Evolutionary conservation across 2,329 filamentous ascomycete genomes (phyloP), one percentile per base, ranked within the genome.

Genomic region (Fusarium sororula): DNA sequence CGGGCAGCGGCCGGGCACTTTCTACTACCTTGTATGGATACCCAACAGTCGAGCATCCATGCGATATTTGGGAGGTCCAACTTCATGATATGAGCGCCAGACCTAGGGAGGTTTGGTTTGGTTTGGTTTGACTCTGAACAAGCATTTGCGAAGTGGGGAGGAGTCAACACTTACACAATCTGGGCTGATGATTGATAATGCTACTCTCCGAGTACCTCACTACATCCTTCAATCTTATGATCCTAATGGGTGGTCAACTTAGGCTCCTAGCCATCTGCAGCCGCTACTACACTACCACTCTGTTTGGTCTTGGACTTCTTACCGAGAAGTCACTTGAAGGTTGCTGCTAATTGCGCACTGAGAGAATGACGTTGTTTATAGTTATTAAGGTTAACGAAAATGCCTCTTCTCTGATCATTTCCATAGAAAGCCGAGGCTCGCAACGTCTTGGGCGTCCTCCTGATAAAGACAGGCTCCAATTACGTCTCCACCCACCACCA

Each of bases 101-200:
- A 45, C 44, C 58, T 69, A 53, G 59, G 57, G 53, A 30, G 45
- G 35, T 58, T 54, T 60, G 54, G 38, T 53, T 55, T 66, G 54
- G 54, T 55, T 50, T 66, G 54, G 45, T 35, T 35, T 7, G 32
- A 15, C 53, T 45, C 28, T 57, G 48, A 60, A 61, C 61, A 73
- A 73, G 71, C 70, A 71, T 55, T 68, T 60, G 30, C 37, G 48
- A 57, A 57, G 70, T 67, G 72, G 61, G 32, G 59, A 44, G 30
- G 48, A 22, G 54, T 45, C 39, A 24, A 51, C 28, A 57, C 59
- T 68, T 57, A 37, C 53, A 51, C 68, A 61, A 70, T 75, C 60
- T 73, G 72, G 68, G 57, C 72, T 73, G 72, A 75, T 74, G 56
- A n/a, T 66, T 66, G 42, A 61, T 41, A 51, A 54, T 59, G 32